Conservation (phyloP, 2,329 filamentous ascomycete genomes). For the Phyllachora maydis region DNA sequence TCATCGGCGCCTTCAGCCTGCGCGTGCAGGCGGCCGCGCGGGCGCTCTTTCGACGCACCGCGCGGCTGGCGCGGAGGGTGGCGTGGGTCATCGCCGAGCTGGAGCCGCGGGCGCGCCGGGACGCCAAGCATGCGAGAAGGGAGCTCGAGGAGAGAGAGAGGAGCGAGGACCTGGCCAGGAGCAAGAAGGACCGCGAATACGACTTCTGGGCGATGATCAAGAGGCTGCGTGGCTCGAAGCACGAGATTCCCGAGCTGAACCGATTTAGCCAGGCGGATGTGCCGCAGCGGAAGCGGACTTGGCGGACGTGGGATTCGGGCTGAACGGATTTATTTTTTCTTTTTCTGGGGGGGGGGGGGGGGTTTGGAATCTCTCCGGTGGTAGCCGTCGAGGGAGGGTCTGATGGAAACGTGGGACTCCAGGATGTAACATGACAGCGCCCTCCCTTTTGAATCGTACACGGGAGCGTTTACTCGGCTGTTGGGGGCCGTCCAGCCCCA, state of each 20-base stretch:
- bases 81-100: constrained; percentile 5
- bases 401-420: too few species aligned
- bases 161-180: constrained; percentile 7
- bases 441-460: too few species aligned
- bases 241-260: constrained; percentile 17
- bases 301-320: neutral
- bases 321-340: too few species aligned
- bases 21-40: constrained; percentile 15
- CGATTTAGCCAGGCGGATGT: constrained; percentile 1
- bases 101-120: constrained; percentile 9
- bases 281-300: neutral
- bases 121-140: constrained; percentile 7
- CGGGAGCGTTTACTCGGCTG: too few species aligned
- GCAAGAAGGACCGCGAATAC: constrained; percentile 12
- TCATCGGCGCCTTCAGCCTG: constrained; percentile 34
- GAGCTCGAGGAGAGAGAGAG: constrained; percentile 5
- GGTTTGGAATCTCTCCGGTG: too few species aligned
- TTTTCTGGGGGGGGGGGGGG: too few species aligned
- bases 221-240: constrained; percentile 9
- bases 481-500: too few species aligned
- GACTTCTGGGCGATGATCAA: constrained; percentile 19
- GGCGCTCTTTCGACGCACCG: constrained; percentile 6
- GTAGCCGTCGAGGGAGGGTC: too few species aligned
- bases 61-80: constrained; percentile 3
- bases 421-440: too few species aligned